A percentile compares a stretch with the other conserved stretches of the same genome.
These are phyloP conservation scores for Rubia tinctorum DNA, from an alignment of 305 asterid species.

Conservation along the genomic window DNA sequence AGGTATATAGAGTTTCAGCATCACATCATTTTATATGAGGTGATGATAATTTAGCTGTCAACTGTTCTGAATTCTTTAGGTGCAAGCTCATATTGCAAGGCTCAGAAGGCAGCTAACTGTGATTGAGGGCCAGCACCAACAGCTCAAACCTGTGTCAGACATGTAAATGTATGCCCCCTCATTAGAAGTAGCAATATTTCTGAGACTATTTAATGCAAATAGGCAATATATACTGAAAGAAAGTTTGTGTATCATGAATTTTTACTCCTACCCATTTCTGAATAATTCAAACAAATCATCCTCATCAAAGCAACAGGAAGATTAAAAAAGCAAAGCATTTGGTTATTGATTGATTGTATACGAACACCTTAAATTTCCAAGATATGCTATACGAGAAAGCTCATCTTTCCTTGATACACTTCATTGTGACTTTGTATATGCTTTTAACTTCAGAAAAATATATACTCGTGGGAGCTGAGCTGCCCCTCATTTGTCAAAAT, in stretches of 20 bases:
- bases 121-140: slow-evolving; percentile 71
- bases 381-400: neutral
- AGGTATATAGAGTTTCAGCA: neutral
- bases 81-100: slow-evolving; percentile 88
- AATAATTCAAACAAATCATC: neutral
- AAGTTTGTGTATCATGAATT: neutral
- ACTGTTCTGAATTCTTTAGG: slow-evolving; percentile 43
- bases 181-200: neutral
- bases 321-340: neutral
- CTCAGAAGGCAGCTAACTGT: slow-evolving; percentile 76
- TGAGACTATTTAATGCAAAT: neutral
- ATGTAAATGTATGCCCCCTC: slow-evolving; percentile 34
- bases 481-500: slow-evolving; percentile 1
- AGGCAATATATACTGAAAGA: neutral
- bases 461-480: neutral
- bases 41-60: neutral
- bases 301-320: neutral
- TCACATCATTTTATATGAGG: neutral
- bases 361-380: neutral
- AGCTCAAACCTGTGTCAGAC: slow-evolving; percentile 55
- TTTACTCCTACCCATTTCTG: neutral
- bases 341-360: neutral
- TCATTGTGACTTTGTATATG: neutral
- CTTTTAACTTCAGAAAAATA: neutral
- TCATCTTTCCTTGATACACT: neutral